Base-by-base conservation (phyloP, 768 basidiomycete genomes). In the Termitomyces sp. region DNA sequence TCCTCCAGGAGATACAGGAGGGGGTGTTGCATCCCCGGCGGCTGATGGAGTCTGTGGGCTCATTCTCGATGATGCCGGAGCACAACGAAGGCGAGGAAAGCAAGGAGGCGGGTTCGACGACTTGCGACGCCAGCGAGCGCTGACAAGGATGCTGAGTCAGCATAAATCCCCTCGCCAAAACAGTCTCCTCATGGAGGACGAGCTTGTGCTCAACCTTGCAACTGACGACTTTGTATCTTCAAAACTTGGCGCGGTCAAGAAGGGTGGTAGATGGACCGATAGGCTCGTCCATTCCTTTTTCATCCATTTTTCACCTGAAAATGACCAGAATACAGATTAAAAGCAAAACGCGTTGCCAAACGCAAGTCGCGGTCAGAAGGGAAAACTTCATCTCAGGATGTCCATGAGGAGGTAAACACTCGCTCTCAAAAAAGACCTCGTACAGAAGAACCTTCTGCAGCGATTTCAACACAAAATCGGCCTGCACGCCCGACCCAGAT, bases 221-320 rank as follows among this genome's bases (percentile, higher is more conserved):
- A 68, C 72, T 1, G 78, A 82, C 54, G 65, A 72, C 51, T 57
- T 66, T 15, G 58, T 60, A 24, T 6, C 65, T 37, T 63, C 72
- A 20, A 74, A 74, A 55, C 45, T 58, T 4, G 51, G 47, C 0
- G 50, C 49, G 1, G 65, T 60, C 13, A 81, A 79, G 60, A 88
- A 86, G 66, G 84, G 84, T 24, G 86, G 87, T 13, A 76, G 87
- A 72, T 90, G 89, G 88, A 89, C 85, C 13, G 88, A 91, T 68
- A 82, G 93, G 90, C 89, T 63, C 57, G 78, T 69, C 60, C 42
- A 22, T 61, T 42, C 49, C 57, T 22, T 47, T 33, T 50, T 59
- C 44, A 55, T 16, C 52, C 37, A 55, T 60, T 48, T 61, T 61
- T 65, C 64, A 61, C 39, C 68, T 59, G 41, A 36, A n/a, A 49